A percentile compares a stretch with the other conserved stretches of the same genome.
Conservation (phyloP, 192 early-diverging fungal species). For the Backusella morwellensis region DNA sequence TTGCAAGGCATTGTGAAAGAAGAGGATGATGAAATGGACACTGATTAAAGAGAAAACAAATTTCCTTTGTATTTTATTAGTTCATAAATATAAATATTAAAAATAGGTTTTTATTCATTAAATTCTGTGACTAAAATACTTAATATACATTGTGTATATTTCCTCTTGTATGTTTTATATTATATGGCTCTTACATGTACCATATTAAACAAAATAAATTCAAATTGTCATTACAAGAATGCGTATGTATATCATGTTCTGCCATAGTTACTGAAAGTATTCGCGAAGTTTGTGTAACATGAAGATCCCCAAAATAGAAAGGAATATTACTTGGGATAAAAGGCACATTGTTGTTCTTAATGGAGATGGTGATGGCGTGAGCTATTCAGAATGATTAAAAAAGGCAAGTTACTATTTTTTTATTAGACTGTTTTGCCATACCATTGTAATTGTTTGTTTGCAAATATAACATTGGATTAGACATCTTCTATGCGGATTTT, state of each 20-base stretch:
- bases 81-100: neutral
- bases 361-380: neutral
- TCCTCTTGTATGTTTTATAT: too few relatives aligned
- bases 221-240: neutral
- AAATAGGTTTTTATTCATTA: neutral
- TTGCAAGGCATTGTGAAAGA: conserved; percentile 12
- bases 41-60: neutral
- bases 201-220: neutral
- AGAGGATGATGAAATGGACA: conserved; percentile 5
- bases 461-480: neutral
- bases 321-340: neutral
- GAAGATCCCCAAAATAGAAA: neutral
- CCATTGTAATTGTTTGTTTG: neutral
- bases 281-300: neutral
- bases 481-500: too few relatives aligned
- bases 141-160: too few relatives aligned
- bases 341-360: neutral
- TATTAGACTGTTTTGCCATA: neutral
- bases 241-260: too few relatives aligned
- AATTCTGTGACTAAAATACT: neutral
- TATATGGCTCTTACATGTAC: too few relatives aligned
- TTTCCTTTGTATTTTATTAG: neutral
- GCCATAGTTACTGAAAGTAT: neutral
- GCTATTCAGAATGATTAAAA: neutral
- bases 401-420: conserved; percentile 1